Evolutionary conservation across 108 stramenopile genomes (phyloP).

Genomic region (Nitzschia putrida): DNA sequence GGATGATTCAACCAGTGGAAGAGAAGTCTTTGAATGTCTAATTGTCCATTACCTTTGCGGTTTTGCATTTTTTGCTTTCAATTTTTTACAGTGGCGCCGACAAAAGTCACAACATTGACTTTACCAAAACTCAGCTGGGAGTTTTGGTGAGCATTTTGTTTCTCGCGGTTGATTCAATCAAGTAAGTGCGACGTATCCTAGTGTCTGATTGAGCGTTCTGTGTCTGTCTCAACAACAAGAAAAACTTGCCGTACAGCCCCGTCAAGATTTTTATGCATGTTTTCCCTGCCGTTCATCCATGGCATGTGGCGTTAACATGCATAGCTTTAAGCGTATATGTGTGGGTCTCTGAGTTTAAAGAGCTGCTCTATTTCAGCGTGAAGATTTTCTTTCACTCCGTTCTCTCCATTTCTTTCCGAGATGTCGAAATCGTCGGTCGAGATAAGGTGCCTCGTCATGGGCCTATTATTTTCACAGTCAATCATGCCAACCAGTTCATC

Average conservation of each 20-base stretch:
- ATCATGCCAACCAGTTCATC: conserved; percentile 98
- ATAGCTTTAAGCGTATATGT: conserved; percentile 69
- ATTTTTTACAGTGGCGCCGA: conserved; percentile 29
- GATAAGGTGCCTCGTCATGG: conserved; percentile 91
- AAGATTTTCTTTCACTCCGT: conserved; percentile 89
- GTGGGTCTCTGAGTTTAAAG: conserved; percentile 77
- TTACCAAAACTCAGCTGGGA: conserved; percentile 85
- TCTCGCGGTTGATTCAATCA: conserved; percentile 82
- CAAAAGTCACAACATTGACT: conserved; percentile 49
- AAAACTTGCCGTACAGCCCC: conserved; percentile 45
- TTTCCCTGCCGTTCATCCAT: conserved; percentile 70
- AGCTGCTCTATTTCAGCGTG: conserved; percentile 78
- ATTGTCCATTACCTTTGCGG: too few species aligned
- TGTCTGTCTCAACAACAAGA: neutral
- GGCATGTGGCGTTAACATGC: conserved; percentile 77
- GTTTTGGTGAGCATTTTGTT: conserved; percentile 80
- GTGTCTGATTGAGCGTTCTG: neutral
- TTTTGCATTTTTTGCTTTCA: neutral
- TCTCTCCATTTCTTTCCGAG: conserved; percentile 80
- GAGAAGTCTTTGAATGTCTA: too few species aligned
- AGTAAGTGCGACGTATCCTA: conserved; percentile 42
- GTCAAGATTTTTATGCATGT: conserved; percentile 90
- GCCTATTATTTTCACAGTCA: conserved; percentile 93
- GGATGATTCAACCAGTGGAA: too few species aligned
- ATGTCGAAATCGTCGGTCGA: conserved; percentile 87